Conservation (phyloP, 805 yeast species). For the Metschnikowia peoriensis region DNA sequence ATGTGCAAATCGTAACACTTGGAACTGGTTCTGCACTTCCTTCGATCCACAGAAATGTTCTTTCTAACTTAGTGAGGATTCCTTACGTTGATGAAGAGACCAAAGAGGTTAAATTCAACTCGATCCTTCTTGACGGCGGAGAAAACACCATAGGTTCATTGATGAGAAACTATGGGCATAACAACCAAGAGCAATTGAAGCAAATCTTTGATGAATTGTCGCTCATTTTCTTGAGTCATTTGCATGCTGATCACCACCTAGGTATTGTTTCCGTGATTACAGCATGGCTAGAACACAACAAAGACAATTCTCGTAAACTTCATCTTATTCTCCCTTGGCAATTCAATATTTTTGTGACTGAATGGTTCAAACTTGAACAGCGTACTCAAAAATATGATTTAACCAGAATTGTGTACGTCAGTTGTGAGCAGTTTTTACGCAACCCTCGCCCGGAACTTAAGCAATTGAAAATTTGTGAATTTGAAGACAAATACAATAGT, state of each 20-base stretch:
- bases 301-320: conserved; percentile 34
- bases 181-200: conserved; percentile 32
- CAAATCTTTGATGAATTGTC: conserved; percentile 58
- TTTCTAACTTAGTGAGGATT: conserved; percentile 71
- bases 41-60: conserved; percentile 78
- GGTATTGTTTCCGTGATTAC: conserved; percentile 72
- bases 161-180: conserved; percentile 55
- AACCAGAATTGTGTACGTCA: conserved; percentile 48
- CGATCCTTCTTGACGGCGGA: conserved; percentile 86
- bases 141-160: conserved; percentile 84
- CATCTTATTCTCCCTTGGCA: conserved; percentile 75
- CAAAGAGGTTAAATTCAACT: conserved; percentile 30
- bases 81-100: conserved; percentile 42
- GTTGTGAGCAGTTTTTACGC: conserved; percentile 56
- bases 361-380: conserved; percentile 59
- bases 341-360: conserved; percentile 61
- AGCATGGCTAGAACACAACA: conserved; percentile 58
- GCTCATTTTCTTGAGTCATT: conserved; percentile 74
- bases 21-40: conserved; percentile 97
- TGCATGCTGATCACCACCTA: conserved; percentile 96
- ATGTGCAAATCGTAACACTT: conserved; percentile 68
- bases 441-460: conserved; percentile 29
- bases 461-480: conserved; percentile 27
- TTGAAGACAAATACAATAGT: conserved; percentile 32
- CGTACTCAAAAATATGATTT: conserved; percentile 29